Evolutionary conservation across 257 asterid species (phyloP).

Genomic region (Cordia subcordata): DNA sequence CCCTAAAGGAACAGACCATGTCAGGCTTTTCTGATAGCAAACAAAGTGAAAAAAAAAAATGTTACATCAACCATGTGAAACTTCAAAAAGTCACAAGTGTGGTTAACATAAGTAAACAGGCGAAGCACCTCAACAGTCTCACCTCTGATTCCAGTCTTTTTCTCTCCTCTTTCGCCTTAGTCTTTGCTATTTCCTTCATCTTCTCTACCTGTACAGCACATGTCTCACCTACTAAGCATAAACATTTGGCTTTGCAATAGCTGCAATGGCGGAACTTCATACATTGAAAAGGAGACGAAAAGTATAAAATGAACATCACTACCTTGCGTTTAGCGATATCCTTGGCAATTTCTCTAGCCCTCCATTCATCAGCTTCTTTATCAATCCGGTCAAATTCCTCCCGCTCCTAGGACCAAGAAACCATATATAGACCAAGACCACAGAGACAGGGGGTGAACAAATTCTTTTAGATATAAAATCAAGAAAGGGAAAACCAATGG

Average conservation of each 20-base stretch:
- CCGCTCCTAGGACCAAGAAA: conserved; percentile 46
- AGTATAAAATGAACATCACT: conserved; percentile 7
- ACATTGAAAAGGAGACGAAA: neutral
- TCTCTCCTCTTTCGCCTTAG: conserved; percentile 79
- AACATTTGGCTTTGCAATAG: neutral
- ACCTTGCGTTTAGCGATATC: conserved; percentile 82
- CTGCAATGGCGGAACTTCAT: neutral
- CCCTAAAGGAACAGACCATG: too few relatives aligned
- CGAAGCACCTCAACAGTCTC: conserved; percentile 16
- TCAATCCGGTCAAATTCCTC: conserved; percentile 57
- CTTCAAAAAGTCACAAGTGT: neutral
- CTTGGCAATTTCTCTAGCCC: conserved; percentile 81
- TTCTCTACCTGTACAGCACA: conserved; percentile 62
- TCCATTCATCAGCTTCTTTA: conserved; percentile 94
- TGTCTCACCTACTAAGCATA: conserved; percentile 13
- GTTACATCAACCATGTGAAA: too few relatives aligned
- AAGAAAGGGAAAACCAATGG: neutral
- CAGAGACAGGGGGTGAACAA: conserved; percentile 1
- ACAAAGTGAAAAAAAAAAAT: neutral
- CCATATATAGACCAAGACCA: conserved; percentile 1
- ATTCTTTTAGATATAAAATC: conserved; percentile 3
- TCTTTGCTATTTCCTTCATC: conserved; percentile 86
- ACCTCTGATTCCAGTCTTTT: conserved; percentile 77
- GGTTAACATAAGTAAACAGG: neutral
- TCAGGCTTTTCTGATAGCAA: too few relatives aligned